Percentiles rank a stretch among this genome's conserved stretches.
These are phyloP conservation scores for Colletotrichum lentis DNA, from an alignment of 2,329 filamentous ascomycete species.

Conservation along the genomic window DNA sequence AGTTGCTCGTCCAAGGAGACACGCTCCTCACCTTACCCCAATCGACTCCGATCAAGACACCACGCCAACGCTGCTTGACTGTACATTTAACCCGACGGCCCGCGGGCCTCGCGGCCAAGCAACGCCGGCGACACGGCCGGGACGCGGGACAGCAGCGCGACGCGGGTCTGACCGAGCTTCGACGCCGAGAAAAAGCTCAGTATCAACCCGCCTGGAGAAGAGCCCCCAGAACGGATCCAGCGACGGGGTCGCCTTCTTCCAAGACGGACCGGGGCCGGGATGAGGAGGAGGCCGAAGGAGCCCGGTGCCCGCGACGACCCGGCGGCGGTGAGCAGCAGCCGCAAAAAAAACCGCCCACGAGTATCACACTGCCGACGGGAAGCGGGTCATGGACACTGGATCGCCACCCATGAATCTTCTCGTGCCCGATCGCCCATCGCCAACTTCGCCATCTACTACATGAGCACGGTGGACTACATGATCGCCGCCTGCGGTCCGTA, in stretches of 20 bases:
- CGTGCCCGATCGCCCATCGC: slow-evolving; percentile 69
- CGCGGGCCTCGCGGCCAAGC: not conserved
- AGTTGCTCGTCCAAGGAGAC: not conserved
- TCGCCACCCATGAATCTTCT: slow-evolving; percentile 67
- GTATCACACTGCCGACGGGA: slow-evolving; percentile 42
- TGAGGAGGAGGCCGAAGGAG: slow-evolving; percentile 23
- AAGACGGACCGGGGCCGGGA: slow-evolving; percentile 22
- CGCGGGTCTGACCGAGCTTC: slow-evolving; percentile 10
- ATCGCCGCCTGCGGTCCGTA: slow-evolving; percentile 72
- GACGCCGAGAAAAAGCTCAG: slow-evolving; percentile 16
- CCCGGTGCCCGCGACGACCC: slow-evolving; percentile 10
- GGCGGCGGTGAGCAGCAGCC: slow-evolving; percentile 10
- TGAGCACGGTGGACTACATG: slow-evolving; percentile 74
- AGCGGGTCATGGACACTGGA: slow-evolving; percentile 65
- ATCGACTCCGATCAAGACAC: not conserved
- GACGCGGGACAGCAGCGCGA: slow-evolving; percentile 27
- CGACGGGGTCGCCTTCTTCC: slow-evolving; percentile 11
- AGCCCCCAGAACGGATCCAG: not conserved
- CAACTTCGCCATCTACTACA: slow-evolving; percentile 71
- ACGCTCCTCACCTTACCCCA: not conserved
- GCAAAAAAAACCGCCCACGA: slow-evolving; percentile 25
- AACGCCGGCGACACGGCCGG: not conserved
- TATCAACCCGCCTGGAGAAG: not conserved
- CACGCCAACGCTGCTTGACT: not conserved
- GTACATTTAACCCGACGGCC: not conserved